Evolutionary conservation across 495 filamentous ascomycete genomes (phyloP).

Genomic region (Aspergillus asperescens): DNA sequence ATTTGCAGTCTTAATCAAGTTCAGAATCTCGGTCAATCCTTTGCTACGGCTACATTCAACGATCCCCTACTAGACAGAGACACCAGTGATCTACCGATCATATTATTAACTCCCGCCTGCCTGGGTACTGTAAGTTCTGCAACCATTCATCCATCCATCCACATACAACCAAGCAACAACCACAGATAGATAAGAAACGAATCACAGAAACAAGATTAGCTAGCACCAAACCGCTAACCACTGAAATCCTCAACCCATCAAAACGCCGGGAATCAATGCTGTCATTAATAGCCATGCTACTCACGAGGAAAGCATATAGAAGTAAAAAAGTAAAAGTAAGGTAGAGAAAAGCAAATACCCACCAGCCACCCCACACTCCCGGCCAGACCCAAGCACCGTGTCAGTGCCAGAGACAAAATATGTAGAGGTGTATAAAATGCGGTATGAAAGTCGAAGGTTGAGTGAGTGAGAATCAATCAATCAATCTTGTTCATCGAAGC

Average conservation of each 20-base stretch:
- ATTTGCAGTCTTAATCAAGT: not conserved
- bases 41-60: not conserved
- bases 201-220: not conserved
- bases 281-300: conserved; percentile 9
- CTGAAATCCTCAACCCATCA: not conserved
- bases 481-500: no score
- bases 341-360: no score
- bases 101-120: not conserved
- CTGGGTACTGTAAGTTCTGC: not conserved
- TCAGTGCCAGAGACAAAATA: no score
- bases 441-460: no score
- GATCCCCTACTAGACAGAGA: not conserved
- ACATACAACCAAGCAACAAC: not conserved
- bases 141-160: not conserved
- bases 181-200: not conserved
- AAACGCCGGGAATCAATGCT: conserved; percentile 17
- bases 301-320: no score
- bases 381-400: no score
- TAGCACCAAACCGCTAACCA: conserved; percentile 7
- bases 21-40: not conserved
- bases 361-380: no score
- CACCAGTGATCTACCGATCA: not conserved
- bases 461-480: no score
- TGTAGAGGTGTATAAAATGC: no score
- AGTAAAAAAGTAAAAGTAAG: not conserved